Evolutionary conservation across 2,329 filamentous ascomycete species (phyloP).

Genomic region (Fulvia fulva): DNA sequence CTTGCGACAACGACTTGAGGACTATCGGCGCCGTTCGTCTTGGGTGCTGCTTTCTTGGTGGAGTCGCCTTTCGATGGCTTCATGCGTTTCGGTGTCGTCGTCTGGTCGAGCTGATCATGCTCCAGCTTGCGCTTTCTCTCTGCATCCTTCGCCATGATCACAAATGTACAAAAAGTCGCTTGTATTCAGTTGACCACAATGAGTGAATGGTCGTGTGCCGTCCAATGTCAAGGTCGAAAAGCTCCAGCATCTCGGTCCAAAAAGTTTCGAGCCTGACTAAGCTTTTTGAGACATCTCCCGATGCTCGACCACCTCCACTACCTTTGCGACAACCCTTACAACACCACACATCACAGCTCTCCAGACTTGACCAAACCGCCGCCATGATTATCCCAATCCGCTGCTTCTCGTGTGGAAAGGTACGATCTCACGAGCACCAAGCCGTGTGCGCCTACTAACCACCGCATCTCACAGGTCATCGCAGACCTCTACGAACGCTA

Average conservation of each 20-base stretch:
- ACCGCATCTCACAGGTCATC: slow-evolving; percentile 63
- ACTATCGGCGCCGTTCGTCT: slow-evolving; percentile 7
- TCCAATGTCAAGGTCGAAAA: background rate
- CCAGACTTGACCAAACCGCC: slow-evolving; percentile 18
- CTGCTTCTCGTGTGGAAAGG: slow-evolving; percentile 99
- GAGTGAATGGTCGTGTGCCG: background rate
- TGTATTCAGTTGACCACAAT: background rate
- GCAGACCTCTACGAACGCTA: slow-evolving; percentile 98
- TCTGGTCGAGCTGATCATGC: slow-evolving; percentile 14
- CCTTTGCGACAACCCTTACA: background rate
- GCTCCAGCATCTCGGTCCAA: background rate
- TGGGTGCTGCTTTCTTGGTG: slow-evolving; percentile 9
- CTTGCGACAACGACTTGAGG: slow-evolving; percentile 9
- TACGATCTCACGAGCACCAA: slow-evolving; percentile 40
- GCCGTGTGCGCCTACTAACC: slow-evolving; percentile 3
- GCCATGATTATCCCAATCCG: slow-evolving; percentile 98
- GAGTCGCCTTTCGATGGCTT: slow-evolving; percentile 16
- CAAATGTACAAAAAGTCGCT: background rate
- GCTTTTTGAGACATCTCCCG: background rate
- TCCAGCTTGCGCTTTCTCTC: slow-evolving; percentile 24
- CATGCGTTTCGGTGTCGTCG: slow-evolving; percentile 17
- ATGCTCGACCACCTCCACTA: background rate
- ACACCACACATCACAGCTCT: background rate
- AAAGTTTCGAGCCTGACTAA: slow-evolving; percentile 1
- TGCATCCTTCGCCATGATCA: slow-evolving; percentile 17